These are phyloP conservation scores for Aspergillus arachidicola DNA, from an alignment of 2,329 filamentous ascomycete species.

Conservation along the genomic window DNA sequence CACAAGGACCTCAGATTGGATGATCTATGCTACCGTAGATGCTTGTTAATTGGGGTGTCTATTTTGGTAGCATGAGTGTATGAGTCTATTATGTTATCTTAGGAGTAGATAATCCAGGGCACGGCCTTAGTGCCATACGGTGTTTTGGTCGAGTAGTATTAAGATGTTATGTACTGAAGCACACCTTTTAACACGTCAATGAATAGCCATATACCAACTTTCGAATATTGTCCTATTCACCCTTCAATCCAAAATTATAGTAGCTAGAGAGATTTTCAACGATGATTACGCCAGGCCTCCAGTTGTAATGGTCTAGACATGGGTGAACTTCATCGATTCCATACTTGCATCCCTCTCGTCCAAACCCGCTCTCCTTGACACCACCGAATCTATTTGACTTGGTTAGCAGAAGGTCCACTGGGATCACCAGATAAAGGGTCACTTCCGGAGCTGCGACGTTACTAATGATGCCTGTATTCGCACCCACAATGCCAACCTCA, in stretches of 20 bases:
- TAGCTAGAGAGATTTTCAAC: background rate
- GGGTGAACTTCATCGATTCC: background rate
- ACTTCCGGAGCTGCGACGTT: background rate
- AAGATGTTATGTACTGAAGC: too few species aligned
- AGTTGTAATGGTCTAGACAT: background rate
- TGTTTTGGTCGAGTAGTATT: too few species aligned
- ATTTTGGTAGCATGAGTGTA: too few species aligned
- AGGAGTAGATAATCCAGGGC: too few species aligned
- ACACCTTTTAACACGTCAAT: too few species aligned
- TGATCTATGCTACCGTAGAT: background rate
- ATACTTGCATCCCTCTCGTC: background rate
- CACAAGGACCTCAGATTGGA: background rate
- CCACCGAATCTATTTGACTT: background rate
- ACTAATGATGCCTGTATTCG: conserved; percentile 26
- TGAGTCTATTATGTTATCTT: too few species aligned
- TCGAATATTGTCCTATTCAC: background rate
- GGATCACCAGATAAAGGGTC: background rate
- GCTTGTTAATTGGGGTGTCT: too few species aligned
- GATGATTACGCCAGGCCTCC: background rate
- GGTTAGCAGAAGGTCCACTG: background rate
- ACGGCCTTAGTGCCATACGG: too few species aligned
- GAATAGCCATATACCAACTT: background rate
- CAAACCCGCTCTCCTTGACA: background rate
- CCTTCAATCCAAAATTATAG: background rate
- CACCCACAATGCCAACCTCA: conserved; percentile 23